phyloP scores from a whole-genome alignment of 2,329 filamentous ascomycete genomes.

The Cyclaneusma minus region DNA sequence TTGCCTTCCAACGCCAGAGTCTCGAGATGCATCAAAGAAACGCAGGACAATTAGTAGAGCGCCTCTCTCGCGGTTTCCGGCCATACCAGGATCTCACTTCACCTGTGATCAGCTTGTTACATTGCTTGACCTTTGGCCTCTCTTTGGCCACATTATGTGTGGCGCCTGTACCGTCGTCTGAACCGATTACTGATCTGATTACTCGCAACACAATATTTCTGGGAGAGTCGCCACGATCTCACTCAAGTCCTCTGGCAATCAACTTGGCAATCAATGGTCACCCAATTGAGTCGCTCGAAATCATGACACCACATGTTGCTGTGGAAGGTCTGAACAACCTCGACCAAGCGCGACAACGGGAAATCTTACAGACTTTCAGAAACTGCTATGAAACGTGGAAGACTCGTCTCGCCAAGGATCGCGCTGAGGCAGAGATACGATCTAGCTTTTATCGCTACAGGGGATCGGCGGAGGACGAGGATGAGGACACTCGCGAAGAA shows the following conservation, averaged over 20 bases:
- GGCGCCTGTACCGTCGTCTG: conserved; percentile 3
- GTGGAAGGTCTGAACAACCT: conserved; percentile 31
- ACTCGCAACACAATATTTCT: conserved; percentile 34
- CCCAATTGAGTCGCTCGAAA: conserved; percentile 33
- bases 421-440: conserved; percentile 56
- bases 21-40: conserved; percentile 32
- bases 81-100: conserved; percentile 75
- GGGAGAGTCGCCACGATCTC: conserved; percentile 21
- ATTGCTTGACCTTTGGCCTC: conserved; percentile 63
- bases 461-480: conserved; percentile 61
- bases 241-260: conserved; percentile 4
- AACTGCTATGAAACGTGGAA: conserved; percentile 70
- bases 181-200: too few species aligned
- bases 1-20: too few species aligned
- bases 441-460: conserved; percentile 72
- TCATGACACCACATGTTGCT: conserved; percentile 27
- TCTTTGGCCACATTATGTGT: conserved; percentile 32
- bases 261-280: conserved; percentile 7
- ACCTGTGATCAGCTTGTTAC: conserved; percentile 64
- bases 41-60: conserved; percentile 51
- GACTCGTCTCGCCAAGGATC: conserved; percentile 58
- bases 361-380: conserved; percentile 52
- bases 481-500: conserved; percentile 58
- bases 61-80: conserved; percentile 54
- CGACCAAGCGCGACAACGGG: conserved; percentile 27